phyloP scores from a whole-genome alignment of 768 basidiomycete genomes.

The Naganishia antarctica region DNA sequence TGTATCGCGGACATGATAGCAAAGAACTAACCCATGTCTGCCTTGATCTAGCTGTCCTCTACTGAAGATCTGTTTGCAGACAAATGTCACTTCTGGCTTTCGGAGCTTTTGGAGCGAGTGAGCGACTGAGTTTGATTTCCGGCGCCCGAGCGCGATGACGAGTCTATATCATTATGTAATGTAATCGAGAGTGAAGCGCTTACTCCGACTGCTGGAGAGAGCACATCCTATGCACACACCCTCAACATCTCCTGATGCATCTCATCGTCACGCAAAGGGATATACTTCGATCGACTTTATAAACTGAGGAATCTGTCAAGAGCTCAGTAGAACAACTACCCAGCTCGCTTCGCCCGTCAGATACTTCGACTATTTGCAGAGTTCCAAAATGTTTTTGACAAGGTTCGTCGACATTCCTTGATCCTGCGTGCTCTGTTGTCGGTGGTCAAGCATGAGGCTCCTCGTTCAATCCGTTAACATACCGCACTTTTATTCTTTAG shows the following conservation, averaged over 20 bases:
- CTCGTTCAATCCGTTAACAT: too few species aligned
- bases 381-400: conserved; percentile 2
- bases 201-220: conserved; percentile 6
- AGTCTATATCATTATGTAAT: too few species aligned
- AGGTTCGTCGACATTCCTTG: background rate
- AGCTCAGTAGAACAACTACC: too few species aligned
- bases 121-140: conserved; percentile 15
- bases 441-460: too few species aligned
- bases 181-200: conserved; percentile 16
- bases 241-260: background rate
- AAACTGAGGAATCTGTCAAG: too few species aligned
- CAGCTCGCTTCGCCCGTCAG: background rate
- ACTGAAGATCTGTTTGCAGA: too few species aligned
- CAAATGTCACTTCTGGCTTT: too few species aligned
- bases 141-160: conserved; percentile 17
- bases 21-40: too few species aligned
- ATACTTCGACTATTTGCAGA: background rate
- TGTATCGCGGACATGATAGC: too few species aligned
- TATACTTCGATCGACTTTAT: too few species aligned
- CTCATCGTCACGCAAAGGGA: background rate
- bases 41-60: too few species aligned
- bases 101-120: too few species aligned
- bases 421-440: background rate
- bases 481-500: conserved; percentile 24
- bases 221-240: background rate